Base-by-base conservation (phyloP, 2,329 filamentous ascomycete genomes). In the Beauveria sp. region DNA sequence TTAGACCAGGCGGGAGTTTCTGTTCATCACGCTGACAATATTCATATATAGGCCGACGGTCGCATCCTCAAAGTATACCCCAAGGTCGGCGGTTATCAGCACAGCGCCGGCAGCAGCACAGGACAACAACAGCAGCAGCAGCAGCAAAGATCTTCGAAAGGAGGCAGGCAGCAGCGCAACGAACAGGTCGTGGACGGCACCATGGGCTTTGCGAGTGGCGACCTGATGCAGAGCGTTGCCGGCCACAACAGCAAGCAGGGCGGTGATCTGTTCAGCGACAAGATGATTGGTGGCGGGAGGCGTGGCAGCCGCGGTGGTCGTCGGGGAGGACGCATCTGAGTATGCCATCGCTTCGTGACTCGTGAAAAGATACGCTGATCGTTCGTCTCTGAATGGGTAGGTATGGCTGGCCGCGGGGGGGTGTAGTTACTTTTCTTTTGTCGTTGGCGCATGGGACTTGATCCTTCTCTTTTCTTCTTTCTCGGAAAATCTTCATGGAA, bases 61-160 rank as follows among this genome's bases (percentile, higher is more conserved):
- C 82, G 88, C 66, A 75, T 88, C 18, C 81, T 93, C 60, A 84
- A 89, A 70, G 88, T 93, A 45, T 92, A 88, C 72, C 77, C 85
- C 72, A 90, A 90, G 72, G 75, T 82, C 3, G 80, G 80, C 63
- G 77, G 76, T 63, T 73, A 73, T 65, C 67, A 67, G 42, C 65
- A 70, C 40, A 65, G 65, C 64, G n/a, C 10, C 43, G 60, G 14
- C 38, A 31, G n/a, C 45, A 40, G 26, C 26, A 26, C 38, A 9
- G 50, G 42, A 12, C 22, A 26, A 6, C 26, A 26, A 6, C 26
- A 4, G 26, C 26, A 26, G 24, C 24, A 52, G 72, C 64, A 65
- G 71, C 64, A 28, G 68, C 67, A 24, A 69, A 26, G 62, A 67
- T 54, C 45, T 8, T 43, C 28, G 38, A 28, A 62, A 58, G 10